phyloP scores from a whole-genome alignment of 2,329 filamentous ascomycete species.

The Xylariaceae sp. region DNA sequence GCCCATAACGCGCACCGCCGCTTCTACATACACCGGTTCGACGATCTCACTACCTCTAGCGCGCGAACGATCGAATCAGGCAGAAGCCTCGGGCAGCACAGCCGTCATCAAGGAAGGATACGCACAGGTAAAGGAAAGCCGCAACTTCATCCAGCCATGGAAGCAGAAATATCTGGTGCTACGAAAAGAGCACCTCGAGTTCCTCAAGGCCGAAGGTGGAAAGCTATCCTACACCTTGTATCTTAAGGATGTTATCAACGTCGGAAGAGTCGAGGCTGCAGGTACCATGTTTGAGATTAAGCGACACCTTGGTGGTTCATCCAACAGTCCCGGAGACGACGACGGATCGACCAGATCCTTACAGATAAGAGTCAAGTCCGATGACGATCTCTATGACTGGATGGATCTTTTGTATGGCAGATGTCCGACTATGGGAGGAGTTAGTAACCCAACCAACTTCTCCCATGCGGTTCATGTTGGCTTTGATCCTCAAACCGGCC shows the following conservation, averaged over 20 bases:
- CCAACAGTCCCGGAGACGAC: conserved; percentile 67
- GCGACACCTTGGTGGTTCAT: conserved; percentile 62
- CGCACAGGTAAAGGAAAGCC: conserved; percentile 86
- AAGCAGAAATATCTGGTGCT: conserved; percentile 89
- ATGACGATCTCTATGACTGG: conserved; percentile 98
- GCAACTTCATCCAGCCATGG: conserved; percentile 77
- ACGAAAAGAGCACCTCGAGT: conserved; percentile 88
- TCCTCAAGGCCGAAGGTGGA: conserved; percentile 84
- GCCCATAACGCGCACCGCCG: conserved; percentile 60
- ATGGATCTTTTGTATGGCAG: conserved; percentile 97
- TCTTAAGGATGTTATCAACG: conserved; percentile 81
- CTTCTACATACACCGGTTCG: conserved; percentile 63
- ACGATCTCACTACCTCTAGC: conserved; percentile 68
- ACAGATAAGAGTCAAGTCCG: conserved; percentile 88
- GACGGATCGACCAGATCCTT: conserved; percentile 78
- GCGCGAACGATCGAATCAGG: conserved; percentile 54
- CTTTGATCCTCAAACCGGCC: conserved; percentile 90
- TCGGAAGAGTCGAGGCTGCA: conserved; percentile 84
- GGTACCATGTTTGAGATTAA: conserved; percentile 94
- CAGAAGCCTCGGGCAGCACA: conserved; percentile 61
- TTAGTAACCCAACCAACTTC: conserved; percentile 98
- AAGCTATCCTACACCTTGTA: conserved; percentile 83
- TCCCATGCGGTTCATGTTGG: conserved; percentile 95
- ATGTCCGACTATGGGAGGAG: conserved; percentile 94
- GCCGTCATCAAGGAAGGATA: conserved; percentile 75